These are phyloP conservation scores for Macrolepiota albuminosa DNA, from an alignment of 768 basidiomycete species.

Conservation along the genomic window DNA sequence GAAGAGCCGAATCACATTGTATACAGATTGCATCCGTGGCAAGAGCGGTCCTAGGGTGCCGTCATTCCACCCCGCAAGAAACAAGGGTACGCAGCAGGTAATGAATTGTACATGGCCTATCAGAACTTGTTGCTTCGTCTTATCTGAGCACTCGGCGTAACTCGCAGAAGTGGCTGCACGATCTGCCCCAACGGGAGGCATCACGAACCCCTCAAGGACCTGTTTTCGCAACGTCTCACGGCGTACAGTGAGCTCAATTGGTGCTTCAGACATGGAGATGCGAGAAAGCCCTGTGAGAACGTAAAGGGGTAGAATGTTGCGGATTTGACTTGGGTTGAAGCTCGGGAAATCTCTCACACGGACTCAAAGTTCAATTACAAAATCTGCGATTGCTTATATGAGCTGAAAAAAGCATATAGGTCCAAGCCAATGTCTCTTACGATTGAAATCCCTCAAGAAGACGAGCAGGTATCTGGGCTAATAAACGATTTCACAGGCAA, in stretches of 20 bases:
- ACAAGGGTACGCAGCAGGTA: conserved; percentile 51
- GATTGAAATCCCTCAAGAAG: background rate
- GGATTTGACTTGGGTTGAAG: background rate
- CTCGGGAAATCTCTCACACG: background rate
- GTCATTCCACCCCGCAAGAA: conserved; percentile 29
- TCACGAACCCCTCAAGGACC: background rate
- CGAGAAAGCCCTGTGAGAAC: background rate
- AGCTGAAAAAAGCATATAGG: background rate
- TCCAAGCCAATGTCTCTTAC: background rate
- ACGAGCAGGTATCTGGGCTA: background rate
- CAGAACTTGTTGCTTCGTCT: conserved; percentile 19
- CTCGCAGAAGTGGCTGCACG: background rate
- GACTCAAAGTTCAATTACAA: background rate
- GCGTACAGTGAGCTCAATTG: conserved; percentile 9
- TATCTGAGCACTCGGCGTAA: background rate
- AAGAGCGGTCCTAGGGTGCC: conserved; percentile 10
- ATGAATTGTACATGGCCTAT: conserved; percentile 42
- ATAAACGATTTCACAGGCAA: no score
- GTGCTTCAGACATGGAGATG: conserved; percentile 4
- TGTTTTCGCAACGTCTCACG: conserved; percentile 12
- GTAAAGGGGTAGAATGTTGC: background rate
- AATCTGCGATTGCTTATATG: background rate
- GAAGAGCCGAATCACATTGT: background rate
- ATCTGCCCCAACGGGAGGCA: background rate
- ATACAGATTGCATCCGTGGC: conserved; percentile 7